Evolutionary conservation across 768 basidiomycete species (phyloP).

Genomic region (Agrocybe chaxingu): DNA sequence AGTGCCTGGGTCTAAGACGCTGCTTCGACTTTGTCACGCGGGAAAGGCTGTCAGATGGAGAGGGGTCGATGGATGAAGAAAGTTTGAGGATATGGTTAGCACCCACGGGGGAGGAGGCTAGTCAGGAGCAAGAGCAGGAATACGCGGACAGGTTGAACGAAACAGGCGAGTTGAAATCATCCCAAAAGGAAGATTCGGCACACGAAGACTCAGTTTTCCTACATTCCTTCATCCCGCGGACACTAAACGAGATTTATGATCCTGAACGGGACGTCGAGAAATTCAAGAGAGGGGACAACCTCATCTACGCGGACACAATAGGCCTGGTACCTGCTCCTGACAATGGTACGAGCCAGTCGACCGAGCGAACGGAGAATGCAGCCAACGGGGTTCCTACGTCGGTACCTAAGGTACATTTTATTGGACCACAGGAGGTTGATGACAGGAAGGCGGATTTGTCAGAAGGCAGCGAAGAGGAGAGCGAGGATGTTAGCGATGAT

Average conservation of each 20-base stretch:
- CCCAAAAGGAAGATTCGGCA: slow-evolving; percentile 26
- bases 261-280: slow-evolving; percentile 89
- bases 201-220: slow-evolving; percentile 91
- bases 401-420: slow-evolving; percentile 3
- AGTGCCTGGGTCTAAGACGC: slow-evolving; percentile 71
- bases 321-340: slow-evolving; percentile 57
- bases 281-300: slow-evolving; percentile 63
- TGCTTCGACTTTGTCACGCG: slow-evolving; percentile 88
- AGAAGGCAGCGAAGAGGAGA: slow-evolving; percentile 21
- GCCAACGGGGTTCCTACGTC: not conserved
- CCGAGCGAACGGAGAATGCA: not conserved
- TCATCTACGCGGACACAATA: slow-evolving; percentile 89
- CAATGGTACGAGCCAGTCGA: not conserved
- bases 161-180: slow-evolving; percentile 7
- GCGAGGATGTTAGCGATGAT: slow-evolving; percentile 23
- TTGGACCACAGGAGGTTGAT: slow-evolving; percentile 7
- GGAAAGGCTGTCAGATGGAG: slow-evolving; percentile 36
- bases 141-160: slow-evolving; percentile 9
- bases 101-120: slow-evolving; percentile 18
- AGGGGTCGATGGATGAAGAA: slow-evolving; percentile 29
- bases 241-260: slow-evolving; percentile 89
- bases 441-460: slow-evolving; percentile 8
- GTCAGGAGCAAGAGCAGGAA: slow-evolving; percentile 18
- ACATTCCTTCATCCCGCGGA: slow-evolving; percentile 89
- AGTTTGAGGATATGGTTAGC: slow-evolving; percentile 48